Conservation (phyloP, 768 basidiomycete genomes). For the Podaxis pistillaris region DNA sequence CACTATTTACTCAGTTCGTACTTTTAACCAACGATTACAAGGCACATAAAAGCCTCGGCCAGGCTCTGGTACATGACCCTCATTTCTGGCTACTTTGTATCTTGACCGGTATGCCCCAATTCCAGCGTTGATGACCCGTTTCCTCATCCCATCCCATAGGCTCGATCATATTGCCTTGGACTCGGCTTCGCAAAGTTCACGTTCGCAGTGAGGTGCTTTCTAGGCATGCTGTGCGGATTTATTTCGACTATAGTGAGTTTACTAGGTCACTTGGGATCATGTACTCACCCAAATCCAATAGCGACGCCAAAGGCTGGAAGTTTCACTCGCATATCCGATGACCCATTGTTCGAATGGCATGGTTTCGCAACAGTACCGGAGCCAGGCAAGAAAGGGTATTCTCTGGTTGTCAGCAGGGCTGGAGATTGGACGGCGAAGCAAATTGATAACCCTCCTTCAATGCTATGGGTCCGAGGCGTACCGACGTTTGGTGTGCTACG, state of each 20-base stretch:
- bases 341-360: slow-evolving; percentile 58
- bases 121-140: background rate
- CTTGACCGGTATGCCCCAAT: slow-evolving; percentile 36
- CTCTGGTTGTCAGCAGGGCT: slow-evolving; percentile 54
- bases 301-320: slow-evolving; percentile 46
- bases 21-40: slow-evolving; percentile 55
- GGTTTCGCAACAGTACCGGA: slow-evolving; percentile 54
- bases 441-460: slow-evolving; percentile 50
- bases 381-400: slow-evolving; percentile 48
- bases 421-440: slow-evolving; percentile 60
- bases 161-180: slow-evolving; percentile 60
- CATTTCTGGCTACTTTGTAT: slow-evolving; percentile 59
- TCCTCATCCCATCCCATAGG: slow-evolving; percentile 18
- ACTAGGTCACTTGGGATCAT: background rate
- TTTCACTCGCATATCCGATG: slow-evolving; percentile 43
- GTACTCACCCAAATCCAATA: slow-evolving; percentile 16
- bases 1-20: slow-evolving; percentile 33
- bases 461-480: slow-evolving; percentile 58
- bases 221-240: slow-evolving; percentile 53
- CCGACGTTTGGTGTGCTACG: slow-evolving; percentile 55
- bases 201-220: slow-evolving; percentile 54
- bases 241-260: slow-evolving; percentile 57
- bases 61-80: slow-evolving; percentile 40
- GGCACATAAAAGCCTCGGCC: slow-evolving; percentile 32
- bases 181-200: slow-evolving; percentile 53